Evolutionary conservation across 2,329 filamentous ascomycete species (phyloP).

Genomic region (Colletotrichum sp.): DNA sequence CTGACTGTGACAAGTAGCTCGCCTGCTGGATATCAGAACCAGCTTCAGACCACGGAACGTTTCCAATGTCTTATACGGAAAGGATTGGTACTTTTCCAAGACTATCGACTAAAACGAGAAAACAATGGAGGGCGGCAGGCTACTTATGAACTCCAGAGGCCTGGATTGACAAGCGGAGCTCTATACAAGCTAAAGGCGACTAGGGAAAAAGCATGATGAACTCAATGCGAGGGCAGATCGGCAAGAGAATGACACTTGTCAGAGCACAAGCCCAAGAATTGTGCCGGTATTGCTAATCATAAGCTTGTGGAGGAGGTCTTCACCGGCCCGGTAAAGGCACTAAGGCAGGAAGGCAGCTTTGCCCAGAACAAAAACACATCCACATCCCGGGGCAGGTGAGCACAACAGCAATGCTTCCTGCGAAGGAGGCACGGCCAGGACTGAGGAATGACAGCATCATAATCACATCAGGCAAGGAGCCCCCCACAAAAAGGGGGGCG

Average conservation of each 20-base stretch:
- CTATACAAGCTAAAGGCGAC: not conserved
- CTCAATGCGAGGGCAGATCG: not conserved
- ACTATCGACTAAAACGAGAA: not conserved
- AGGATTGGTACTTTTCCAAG: not conserved
- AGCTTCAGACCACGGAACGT: not conserved
- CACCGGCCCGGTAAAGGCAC: not conserved
- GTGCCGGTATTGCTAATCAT: not conserved
- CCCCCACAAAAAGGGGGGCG: not conserved
- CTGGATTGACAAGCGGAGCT: not conserved
- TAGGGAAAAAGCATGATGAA: not conserved
- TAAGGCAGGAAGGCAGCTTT: not conserved
- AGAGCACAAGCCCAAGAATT: not conserved
- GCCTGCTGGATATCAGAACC: not conserved
- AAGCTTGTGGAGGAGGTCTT: conserved; percentile 1
- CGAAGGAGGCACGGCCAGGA: not conserved
- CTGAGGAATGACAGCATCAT: not conserved
- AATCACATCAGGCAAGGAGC: not conserved
- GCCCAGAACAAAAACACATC: conserved; percentile 2
- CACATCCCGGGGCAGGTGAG: not conserved
- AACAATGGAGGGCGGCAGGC: not conserved
- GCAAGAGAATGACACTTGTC: not conserved
- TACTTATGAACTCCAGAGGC: conserved; percentile 5
- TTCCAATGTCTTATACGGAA: not conserved
- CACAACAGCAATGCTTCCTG: not conserved
- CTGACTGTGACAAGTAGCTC: not conserved